Percentiles rank a stretch among this genome's conserved stretches.
These are phyloP conservation scores for Fonsecaea erecta DNA, from an alignment of 2,329 filamentous ascomycete species.

Conservation along the genomic window DNA sequence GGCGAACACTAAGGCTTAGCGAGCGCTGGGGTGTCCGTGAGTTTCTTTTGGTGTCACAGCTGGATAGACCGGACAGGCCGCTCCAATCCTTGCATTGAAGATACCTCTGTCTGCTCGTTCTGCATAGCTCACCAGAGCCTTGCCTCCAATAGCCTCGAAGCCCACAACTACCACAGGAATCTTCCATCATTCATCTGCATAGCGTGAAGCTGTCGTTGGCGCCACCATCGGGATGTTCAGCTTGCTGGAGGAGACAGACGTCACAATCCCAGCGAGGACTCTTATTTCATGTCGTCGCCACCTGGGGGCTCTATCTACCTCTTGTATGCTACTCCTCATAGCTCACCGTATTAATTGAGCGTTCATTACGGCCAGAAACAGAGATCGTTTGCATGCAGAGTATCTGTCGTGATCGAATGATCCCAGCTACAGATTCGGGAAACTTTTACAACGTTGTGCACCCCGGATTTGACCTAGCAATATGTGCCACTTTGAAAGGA, in stretches of 20 bases:
- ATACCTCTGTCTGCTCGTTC: neutral
- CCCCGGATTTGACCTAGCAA: neutral
- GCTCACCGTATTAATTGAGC: neutral
- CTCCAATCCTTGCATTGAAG: neutral
- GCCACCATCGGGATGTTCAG: neutral
- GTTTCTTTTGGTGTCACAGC: neutral
- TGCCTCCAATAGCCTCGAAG: neutral
- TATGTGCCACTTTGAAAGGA: neutral
- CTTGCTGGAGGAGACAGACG: neutral
- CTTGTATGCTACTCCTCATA: neutral
- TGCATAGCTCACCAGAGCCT: neutral
- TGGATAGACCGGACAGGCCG: neutral
- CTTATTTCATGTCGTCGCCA: neutral
- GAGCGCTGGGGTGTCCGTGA: neutral
- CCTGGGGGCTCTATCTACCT: neutral
- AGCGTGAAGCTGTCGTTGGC: neutral
- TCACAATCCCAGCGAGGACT: neutral
- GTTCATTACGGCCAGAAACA: neutral
- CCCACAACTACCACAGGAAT: neutral
- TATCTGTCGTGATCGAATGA: neutral
- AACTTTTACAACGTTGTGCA: neutral
- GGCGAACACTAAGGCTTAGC: neutral
- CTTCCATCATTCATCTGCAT: neutral
- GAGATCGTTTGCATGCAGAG: neutral
- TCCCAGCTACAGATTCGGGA: neutral